Conservation (phyloP, 1,284 basidiomycete genomes). For the Marasmius fiardii region DNA sequence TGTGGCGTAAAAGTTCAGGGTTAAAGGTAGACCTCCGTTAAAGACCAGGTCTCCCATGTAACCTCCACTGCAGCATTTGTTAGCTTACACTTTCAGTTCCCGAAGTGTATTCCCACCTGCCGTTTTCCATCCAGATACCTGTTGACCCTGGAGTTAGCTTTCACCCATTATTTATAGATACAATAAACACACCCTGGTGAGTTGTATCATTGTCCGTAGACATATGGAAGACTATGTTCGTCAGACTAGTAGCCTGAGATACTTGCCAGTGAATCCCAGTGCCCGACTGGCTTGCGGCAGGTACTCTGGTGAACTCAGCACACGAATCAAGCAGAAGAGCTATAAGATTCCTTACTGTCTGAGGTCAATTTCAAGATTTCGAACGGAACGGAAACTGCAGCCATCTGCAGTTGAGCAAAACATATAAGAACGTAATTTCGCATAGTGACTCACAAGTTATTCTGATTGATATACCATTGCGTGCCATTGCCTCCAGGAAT, state of each 20-base stretch:
- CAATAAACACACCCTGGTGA: conserved; percentile 45
- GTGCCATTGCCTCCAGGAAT: conserved; percentile 31
- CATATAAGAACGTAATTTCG: background rate
- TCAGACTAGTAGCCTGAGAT: conserved; percentile 74
- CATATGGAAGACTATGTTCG: conserved; percentile 67
- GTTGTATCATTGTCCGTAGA: conserved; percentile 50
- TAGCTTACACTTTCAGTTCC: background rate
- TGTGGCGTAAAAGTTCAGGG: background rate
- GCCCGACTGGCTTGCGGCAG: conserved; percentile 41
- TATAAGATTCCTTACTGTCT: conserved; percentile 24
- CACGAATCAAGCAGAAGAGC: background rate
- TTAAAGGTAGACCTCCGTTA: conserved; percentile 47
- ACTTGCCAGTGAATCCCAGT: conserved; percentile 78
- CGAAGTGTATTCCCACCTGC: conserved; percentile 30
- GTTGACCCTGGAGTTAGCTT: background rate
- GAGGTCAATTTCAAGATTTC: conserved; percentile 47
- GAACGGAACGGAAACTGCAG: conserved; percentile 53
- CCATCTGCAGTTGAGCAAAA: conserved; percentile 4
- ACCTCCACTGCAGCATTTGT: conserved; percentile 46
- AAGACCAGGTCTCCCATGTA: conserved; percentile 71
- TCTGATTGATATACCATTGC: conserved; percentile 45
- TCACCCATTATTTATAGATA: background rate
- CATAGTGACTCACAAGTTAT: conserved; percentile 53
- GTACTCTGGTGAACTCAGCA: conserved; percentile 33
- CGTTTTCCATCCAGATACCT: conserved; percentile 74